Evolutionary conservation across 2,329 filamentous ascomycete species (phyloP).

Genomic region (Aspergillus ochraceus): DNA sequence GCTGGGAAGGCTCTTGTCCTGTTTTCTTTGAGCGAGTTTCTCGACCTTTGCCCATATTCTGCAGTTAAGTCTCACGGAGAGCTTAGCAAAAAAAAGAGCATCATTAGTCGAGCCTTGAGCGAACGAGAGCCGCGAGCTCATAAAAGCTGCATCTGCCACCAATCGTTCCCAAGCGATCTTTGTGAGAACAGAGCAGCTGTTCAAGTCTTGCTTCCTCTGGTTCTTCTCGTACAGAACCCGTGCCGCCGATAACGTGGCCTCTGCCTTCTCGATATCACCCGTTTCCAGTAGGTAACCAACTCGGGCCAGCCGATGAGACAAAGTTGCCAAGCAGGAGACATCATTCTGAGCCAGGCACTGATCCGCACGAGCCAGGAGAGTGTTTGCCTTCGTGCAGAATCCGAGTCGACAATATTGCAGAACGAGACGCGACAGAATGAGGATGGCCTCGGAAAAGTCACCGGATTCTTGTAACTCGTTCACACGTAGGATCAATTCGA

Average conservation of each 20-base stretch:
- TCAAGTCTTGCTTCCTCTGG: conserved; percentile 29
- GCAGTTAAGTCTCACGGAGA: conserved; percentile 51
- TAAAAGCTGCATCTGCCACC: conserved; percentile 60
- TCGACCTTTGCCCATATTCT: conserved; percentile 55
- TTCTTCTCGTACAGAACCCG: conserved; percentile 34
- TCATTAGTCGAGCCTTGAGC: conserved; percentile 50
- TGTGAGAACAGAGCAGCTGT: conserved; percentile 37
- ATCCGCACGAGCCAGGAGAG: conserved; percentile 60
- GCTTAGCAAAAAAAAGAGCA: conserved; percentile 50
- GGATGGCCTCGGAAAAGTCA: conserved; percentile 41
- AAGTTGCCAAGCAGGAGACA: conserved; percentile 45
- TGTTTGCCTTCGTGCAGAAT: conserved; percentile 59
- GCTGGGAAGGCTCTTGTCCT: conserved; percentile 26
- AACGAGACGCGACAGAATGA: conserved; percentile 49
- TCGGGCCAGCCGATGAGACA: conserved; percentile 67
- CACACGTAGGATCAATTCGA: conserved; percentile 51
- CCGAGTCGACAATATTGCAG: conserved; percentile 61
- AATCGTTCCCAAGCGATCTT: conserved; percentile 53
- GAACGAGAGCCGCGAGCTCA: conserved; percentile 67
- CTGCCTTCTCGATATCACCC: conserved; percentile 64
- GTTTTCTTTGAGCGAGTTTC: conserved; percentile 40
- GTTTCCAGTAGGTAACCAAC: conserved; percentile 72
- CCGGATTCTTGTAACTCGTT: conserved; percentile 46
- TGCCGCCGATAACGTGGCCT: conserved; percentile 31
- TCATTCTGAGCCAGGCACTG: conserved; percentile 44